Conservation (phyloP, 2,329 filamentous ascomycete genomes). For the Incumbomyces lentus region DNA sequence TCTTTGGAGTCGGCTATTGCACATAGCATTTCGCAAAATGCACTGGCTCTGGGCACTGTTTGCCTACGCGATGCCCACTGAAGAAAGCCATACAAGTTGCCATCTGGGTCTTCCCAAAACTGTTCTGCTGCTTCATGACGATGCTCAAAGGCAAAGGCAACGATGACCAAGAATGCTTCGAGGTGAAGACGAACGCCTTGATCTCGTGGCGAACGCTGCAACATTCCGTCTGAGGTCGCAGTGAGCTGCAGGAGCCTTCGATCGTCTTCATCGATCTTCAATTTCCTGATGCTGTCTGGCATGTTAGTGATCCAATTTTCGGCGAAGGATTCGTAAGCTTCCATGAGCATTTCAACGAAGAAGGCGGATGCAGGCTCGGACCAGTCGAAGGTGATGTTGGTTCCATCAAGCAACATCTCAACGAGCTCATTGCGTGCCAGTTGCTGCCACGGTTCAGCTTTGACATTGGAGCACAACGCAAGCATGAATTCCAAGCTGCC, state of each 20-base stretch:
- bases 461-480: conserved; percentile 70
- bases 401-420: conserved; percentile 70
- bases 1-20: conserved; percentile 73
- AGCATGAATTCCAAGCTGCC: conserved; percentile 89
- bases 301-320: conserved; percentile 93
- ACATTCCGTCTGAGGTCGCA: conserved; percentile 34
- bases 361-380: conserved; percentile 57
- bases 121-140: conserved; percentile 73
- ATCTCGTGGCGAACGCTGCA: conserved; percentile 31
- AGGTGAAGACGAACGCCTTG: conserved; percentile 46
- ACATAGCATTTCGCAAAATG: conserved; percentile 93
- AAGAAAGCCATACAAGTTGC: conserved; percentile 86
- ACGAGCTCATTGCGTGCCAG: conserved; percentile 74
- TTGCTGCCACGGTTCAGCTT: conserved; percentile 75
- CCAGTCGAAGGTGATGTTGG: conserved; percentile 53
- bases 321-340: conserved; percentile 74
- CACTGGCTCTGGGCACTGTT: conserved; percentile 88
- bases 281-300: conserved; percentile 76
- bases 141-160: conserved; percentile 82
- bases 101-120: conserved; percentile 88
- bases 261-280: conserved; percentile 83
- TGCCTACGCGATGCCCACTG: conserved; percentile 94
- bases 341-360: conserved; percentile 64
- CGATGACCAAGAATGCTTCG: conserved; percentile 83
- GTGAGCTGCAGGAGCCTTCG: conserved; percentile 45